Base-by-base conservation (phyloP, 371 early-diverging fungal species). In the Mortierella sp. region DNA sequence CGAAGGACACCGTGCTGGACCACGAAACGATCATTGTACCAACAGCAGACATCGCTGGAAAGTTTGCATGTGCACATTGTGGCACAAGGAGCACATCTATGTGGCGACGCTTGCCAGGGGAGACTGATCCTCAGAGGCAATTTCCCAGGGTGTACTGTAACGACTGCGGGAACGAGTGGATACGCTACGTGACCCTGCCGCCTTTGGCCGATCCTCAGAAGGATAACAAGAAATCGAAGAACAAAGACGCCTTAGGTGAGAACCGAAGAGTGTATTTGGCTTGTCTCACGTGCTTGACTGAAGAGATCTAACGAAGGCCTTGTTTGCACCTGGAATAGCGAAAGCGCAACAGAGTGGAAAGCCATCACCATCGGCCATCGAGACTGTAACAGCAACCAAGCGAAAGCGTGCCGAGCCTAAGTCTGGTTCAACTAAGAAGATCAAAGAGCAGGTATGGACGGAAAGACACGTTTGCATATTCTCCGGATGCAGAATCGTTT, bases 91-190 rank as follows among this genome's bases (percentile, higher is more conserved):
- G 66, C 34, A 86, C 86, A 24, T 52, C 61, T 4, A 65, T 81
- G 53, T 89, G 89, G 87, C 86, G 82, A 55, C 81, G 81, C 54
- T 64, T 78, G 5, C 85, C 79, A 34, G 86, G 80, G 50, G 90
- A 86, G 53, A 80, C 78, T 8, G 87, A 87, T 31, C 52, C 81
- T 15, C 81, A 82, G 46, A 72, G 82, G 26, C 81, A 82, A 39
- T 50, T 72, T 17, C 83, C 82, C 17, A 66, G 79, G n/a, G 87
- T 90, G 0, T 78, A 91, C n/a, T 94, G 95, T 62, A 75, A 84
- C 49, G 87, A 88, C 19, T 94, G 95, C 62, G 89, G 89, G 31
- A 79, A 82, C 19, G 86, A 87, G 71, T 94, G 92, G 93, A 72
- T 90, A 15, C 91, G 90, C 34, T 94, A 94, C 67, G 90, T 86